These are phyloP conservation scores for Pisolithus albus DNA, from an alignment of 768 basidiomycete species.

Conservation along the genomic window DNA sequence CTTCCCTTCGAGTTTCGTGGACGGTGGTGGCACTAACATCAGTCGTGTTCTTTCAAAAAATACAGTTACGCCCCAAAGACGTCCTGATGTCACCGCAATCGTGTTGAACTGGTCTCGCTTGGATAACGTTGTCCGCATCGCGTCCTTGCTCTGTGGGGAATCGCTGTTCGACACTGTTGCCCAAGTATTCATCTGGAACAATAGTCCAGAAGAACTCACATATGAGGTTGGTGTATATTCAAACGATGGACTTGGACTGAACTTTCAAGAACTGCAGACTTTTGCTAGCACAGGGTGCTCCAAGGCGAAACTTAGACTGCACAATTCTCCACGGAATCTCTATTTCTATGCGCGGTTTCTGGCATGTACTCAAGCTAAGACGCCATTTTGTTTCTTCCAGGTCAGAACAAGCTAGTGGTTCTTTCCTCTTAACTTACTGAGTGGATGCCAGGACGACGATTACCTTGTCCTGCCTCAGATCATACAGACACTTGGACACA, in stretches of 20 bases:
- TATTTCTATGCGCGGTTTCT: slow-evolving; percentile 60
- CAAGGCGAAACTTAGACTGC: slow-evolving; percentile 38
- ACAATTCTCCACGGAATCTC: slow-evolving; percentile 50
- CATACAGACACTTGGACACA: slow-evolving; percentile 42
- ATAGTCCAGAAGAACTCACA: slow-evolving; percentile 39
- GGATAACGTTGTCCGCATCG: slow-evolving; percentile 52
- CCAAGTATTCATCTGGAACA: slow-evolving; percentile 57
- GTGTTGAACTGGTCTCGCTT: slow-evolving; percentile 66
- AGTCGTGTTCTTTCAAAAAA: neutral
- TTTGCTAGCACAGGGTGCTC: slow-evolving; percentile 39
- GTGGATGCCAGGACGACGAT: slow-evolving; percentile 53
- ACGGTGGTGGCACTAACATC: neutral
- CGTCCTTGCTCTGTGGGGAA: slow-evolving; percentile 42
- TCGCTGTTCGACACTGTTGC: slow-evolving; percentile 40
- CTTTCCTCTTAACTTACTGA: slow-evolving; percentile 1
- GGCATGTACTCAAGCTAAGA: slow-evolving; percentile 45
- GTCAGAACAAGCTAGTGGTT: slow-evolving; percentile 21
- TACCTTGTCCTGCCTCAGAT: slow-evolving; percentile 55
- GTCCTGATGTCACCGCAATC: slow-evolving; percentile 47
- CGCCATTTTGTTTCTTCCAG: slow-evolving; percentile 59
- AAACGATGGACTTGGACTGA: neutral
- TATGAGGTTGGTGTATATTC: slow-evolving; percentile 32
- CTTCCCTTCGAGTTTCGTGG: neutral
- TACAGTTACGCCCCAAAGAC: neutral
- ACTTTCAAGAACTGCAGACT: slow-evolving; percentile 25